Base-by-base conservation (phyloP, 2,329 filamentous ascomycete genomes). In the Dothidotthia symphoricarpi region DNA sequence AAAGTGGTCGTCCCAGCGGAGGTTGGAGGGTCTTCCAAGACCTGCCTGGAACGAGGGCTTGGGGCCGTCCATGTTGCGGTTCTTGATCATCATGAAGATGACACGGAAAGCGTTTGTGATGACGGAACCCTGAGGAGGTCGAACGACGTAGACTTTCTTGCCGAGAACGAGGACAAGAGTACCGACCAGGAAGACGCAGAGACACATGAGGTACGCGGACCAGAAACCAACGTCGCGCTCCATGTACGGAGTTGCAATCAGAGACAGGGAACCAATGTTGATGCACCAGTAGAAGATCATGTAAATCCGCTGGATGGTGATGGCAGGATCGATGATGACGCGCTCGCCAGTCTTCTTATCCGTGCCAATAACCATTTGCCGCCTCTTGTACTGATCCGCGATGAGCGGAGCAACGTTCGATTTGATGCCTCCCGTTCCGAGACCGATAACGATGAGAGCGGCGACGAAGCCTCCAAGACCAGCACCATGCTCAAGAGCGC, bases 391-490 rank as follows among this genome's bases (percentile, higher is more conserved):
- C 47, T 75, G 72, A 41, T 75, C 72, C 28, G 71, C 72, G 45
- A 75, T 74, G 16, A 75, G 53, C 3, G 72, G 72, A 12, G 71
- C 69, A 31, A 90, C 85, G 59, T 90, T 90, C 49, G 83, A 80
- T 72, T 90, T 91, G 80, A 90, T 88, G 62, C 86, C 84, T 51
- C 86, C 86, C 3, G 85, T 87, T 39, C 86, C 86, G 28, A 87
- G 67, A 34, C 83, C 84, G 59, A 88, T 78, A 59, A 88, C 76
- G 28, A 87, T 69, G 34, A 86, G 70, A 32, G 80, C 43, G 14
- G 51, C 68, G 2, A 83, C 64, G 65, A 87, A 86, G 41, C 78
- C 81, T 11, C 72, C 83, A 25, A 87, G 76, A 1, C 82, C 72
- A 19, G 76, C 72, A 16, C 81, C 74, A 30, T 79, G 68, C 25